Evolutionary conservation across 2,329 filamentous ascomycete species (phyloP), one percentile per base, ranked within the genome.

Genomic region (Aspergillus luchuensis): DNA sequence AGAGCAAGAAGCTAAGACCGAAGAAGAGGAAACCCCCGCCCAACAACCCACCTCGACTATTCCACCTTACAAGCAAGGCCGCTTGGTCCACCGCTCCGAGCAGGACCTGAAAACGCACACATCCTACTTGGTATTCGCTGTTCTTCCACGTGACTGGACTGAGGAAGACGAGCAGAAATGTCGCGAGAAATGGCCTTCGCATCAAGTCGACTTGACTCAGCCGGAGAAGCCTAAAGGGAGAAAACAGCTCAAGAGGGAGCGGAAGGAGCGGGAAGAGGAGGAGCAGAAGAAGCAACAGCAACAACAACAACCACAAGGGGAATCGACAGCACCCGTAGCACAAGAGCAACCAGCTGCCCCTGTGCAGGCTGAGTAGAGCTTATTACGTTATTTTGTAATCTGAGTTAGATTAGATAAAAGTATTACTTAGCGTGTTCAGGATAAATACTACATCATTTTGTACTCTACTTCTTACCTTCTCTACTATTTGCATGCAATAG

Each of bases 21-120:
- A 36, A 36, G 33, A 36, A 36, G 33, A 36, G 33, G 33, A 15
- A 70, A 77, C 65, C 50, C 43, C 13, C n/a, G 25, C 63, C 13
- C 17, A 45, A 5, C 58, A 45, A 5, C 58, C 68, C 15, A 19
- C 54, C 17, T 57, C 65, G 1, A 36, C 62, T 25, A 41, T 72
- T 17, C 75, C 91, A 63, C 75, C 85, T 1, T 96, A 89, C 79
- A 86, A 90, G 72, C 86, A 93, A 63, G 95, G 95, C 1, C 85
- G 87, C 28, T 72, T 98, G 43, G 84, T 92, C 30, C 91, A 96
- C 69, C 85, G 92, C 23, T 88, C 91, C 0, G 95, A 99, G 78
- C 81, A 88, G 0, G 95, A 99, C 71, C 80, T 98, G 62, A 97
- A 97, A 83, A 95, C 91, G 7, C 95, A 99, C 77, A 99, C 95